A percentile compares a stretch with the other conserved stretches of the same genome.
Evolutionary conservation across 257 asterid species (phyloP).

Genomic region (Nicotiana tabacum): DNA sequence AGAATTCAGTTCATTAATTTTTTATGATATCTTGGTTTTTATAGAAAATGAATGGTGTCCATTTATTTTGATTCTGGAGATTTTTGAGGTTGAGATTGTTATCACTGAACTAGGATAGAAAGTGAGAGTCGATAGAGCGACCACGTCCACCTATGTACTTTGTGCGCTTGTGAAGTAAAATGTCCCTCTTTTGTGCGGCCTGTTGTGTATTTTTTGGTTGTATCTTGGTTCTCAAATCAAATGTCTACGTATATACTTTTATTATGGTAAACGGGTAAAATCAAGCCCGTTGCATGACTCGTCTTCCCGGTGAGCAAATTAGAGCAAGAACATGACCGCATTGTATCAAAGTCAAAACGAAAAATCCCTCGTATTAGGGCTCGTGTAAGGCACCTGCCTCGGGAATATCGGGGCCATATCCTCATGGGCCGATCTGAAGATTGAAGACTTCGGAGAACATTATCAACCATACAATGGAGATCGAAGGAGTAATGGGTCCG

Average conservation of each 20-base stretch:
- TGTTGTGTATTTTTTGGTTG: neutral
- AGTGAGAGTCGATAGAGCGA: conserved; percentile 12
- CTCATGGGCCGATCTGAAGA: too few species aligned
- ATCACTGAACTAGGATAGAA: neutral
- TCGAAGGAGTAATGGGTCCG: too few species aligned
- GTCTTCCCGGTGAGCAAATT: too few species aligned
- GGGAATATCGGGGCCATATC: too few species aligned
- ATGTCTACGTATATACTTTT: neutral
- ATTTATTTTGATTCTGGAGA: neutral
- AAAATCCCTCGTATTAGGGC: too few species aligned
- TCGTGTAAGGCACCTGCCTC: too few species aligned
- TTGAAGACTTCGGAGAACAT: too few species aligned
- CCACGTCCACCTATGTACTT: conserved; percentile 11
- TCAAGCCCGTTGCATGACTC: too few species aligned
- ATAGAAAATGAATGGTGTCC: neutral
- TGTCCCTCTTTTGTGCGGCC: neutral
- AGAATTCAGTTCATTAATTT: neutral
- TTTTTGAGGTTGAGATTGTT: neutral
- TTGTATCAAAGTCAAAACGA: too few species aligned
- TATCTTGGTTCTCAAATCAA: neutral
- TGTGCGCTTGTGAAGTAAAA: neutral
- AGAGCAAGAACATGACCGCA: too few species aligned
- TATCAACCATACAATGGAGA: too few species aligned
- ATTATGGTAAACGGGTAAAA: too few species aligned
- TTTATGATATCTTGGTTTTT: neutral